Evolutionary conservation across 306 rosid species (phyloP), one percentile per base, ranked within the genome.

Genomic region (Vigna mungo): DNA sequence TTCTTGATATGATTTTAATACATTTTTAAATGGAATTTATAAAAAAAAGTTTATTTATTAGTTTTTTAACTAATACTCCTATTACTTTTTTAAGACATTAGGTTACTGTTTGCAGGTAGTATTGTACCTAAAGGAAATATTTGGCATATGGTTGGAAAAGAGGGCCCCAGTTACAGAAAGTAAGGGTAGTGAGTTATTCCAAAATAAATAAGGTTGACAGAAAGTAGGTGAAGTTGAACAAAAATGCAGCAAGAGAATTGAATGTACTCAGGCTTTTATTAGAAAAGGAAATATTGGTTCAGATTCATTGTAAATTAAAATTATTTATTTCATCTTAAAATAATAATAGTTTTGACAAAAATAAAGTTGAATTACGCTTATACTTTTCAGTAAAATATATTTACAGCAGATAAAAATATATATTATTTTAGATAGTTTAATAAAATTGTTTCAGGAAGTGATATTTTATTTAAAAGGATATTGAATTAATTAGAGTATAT

Each of bases 161-260:
- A 4, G 72, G 81, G 72, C 0, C 63, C 78, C 20, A 43, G 41
- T 62, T n/a, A 62, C 53, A 51, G 72, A 76, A 70, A 21, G 47
- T 25, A 74, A 34, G 71, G 46, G 60, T 52, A 68, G 82, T 59
- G 49, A 77, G 68, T 80, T 79, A 85, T 70, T 64, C 56, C 54
- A 17, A 81, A 81, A 18, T 86, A 82, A 85, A 87, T 84, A 83
- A 69, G 9, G 0, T 25, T 47, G 37, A 7, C 88, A 87, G 88
- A 78, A 49, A 61, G 88, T 87, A 2, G 93, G 69, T 89, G 85
- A 70, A 66, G 41, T 14, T 77, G 55, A 83, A 83, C 81, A 76
- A 77, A 84, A 39, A 17, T 84, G 81, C 68, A 71, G 72, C 77
- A 68, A 63, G 48, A 54, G 80, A 21, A 84, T 79, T 90, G 60